Base-by-base conservation (phyloP, 2,329 filamentous ascomycete species). In the Ophiostoma novo-ulmi region DNA sequence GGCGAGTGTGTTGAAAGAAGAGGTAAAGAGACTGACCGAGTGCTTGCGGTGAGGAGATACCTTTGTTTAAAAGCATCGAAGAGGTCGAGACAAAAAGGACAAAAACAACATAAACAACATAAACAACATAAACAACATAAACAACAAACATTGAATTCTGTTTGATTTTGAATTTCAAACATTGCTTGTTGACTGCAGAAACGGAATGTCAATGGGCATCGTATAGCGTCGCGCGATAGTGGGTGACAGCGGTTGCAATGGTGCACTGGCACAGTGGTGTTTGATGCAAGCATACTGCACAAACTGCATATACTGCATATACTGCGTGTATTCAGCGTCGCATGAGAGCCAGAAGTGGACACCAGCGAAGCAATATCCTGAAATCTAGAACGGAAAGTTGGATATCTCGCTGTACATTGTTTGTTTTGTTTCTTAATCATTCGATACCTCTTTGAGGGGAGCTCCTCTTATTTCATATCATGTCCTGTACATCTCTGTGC, bases 41-140 rank as follows among this genome's bases (percentile, higher is more conserved):
- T 64, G 58, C 31, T 64, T 64, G 61, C 61, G 61, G 61, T 64
- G 61, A 64, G 31, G 31, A 31, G 31, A 64, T 35, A 64, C 61
- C 61, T 36, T 31, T 7, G 5, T 35, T 35, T 31, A 36, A 38
- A n/a, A 20, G 61, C 31, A 64, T 64, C 61, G 17, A 35, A 38
- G 58, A 36, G n/a, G 58, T 26, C 58, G n/a, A 35, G 5, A 3
- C 20, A 7, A 20, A 20, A 36, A 10, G 17, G 5, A 8, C 31
- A 38, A 7, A 11, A 20, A 36, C 8, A 20, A 64, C 31, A n/a
- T n/a, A n/a, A n/a, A n/a, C n/a, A n/a, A n/a, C n/a, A n/a, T n/a
- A n/a, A n/a, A n/a, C n/a, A n/a, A n/a, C n/a, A n/a, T n/a, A n/a
- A n/a, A n/a, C n/a, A n/a, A n/a, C n/a, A 38, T 11, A 64, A 31